These are phyloP conservation scores for Cordyceps tenuipes DNA, from an alignment of 2,329 filamentous ascomycete species.

Conservation along the genomic window DNA sequence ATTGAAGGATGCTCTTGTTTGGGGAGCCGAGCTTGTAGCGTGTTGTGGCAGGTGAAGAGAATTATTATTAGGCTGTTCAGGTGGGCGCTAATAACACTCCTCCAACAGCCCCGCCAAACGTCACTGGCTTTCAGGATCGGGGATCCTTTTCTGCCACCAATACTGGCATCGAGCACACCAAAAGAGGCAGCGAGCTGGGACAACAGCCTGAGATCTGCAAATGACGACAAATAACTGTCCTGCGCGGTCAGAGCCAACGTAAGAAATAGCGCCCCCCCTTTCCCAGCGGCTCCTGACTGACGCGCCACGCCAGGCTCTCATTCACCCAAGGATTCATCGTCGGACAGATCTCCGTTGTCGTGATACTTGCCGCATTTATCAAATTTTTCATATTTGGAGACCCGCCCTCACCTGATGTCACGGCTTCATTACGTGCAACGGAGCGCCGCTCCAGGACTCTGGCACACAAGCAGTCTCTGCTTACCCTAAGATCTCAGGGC, in stretches of 20 bases:
- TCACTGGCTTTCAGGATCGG: background rate
- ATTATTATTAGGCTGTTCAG: background rate
- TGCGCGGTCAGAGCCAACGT: slow-evolving; percentile 37
- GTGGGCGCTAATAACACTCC: background rate
- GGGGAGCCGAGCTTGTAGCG: background rate
- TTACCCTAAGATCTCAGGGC: slow-evolving; percentile 48
- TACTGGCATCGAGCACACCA: too few relatives aligned
- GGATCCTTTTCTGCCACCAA: too few relatives aligned
- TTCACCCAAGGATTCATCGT: slow-evolving; percentile 92
- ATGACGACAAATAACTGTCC: slow-evolving; percentile 38
- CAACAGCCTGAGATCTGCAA: background rate
- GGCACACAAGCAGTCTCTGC: slow-evolving; percentile 66
- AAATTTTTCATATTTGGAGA: slow-evolving; percentile 99
- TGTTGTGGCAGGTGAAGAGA: background rate
- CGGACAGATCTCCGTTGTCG: slow-evolving; percentile 84
- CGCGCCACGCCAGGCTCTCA: slow-evolving; percentile 53
- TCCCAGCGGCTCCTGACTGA: background rate
- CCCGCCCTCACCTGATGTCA: slow-evolving; percentile 72
- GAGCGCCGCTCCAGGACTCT: slow-evolving; percentile 66
- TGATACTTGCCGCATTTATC: slow-evolving; percentile 90
- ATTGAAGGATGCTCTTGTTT: background rate
- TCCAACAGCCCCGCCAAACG: background rate
- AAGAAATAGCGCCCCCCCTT: slow-evolving; percentile 18
- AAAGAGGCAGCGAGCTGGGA: too few relatives aligned
- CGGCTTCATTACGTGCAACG: slow-evolving; percentile 65